phyloP scores from a whole-genome alignment of 2,329 filamentous ascomycete species.

The Aspergillus phoenicis region DNA sequence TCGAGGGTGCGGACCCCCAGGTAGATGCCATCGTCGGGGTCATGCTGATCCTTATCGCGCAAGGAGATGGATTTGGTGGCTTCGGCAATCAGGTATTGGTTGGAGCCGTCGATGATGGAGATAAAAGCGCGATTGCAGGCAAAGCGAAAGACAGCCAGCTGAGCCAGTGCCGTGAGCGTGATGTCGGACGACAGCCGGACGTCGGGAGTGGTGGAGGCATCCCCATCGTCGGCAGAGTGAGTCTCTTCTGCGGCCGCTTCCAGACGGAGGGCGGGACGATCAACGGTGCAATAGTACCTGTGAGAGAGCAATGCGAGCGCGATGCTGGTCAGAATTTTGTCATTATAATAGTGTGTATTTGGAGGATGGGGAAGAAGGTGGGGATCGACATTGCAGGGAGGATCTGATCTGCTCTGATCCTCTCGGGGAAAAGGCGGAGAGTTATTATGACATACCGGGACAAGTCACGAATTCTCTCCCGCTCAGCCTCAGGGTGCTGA shows the following conservation, averaged over 20 bases:
- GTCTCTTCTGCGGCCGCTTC: neutral
- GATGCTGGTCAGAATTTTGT: neutral
- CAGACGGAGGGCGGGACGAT: slow-evolving; percentile 9
- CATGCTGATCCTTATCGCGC: slow-evolving; percentile 29
- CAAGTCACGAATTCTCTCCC: slow-evolving; percentile 22
- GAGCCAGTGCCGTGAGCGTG: slow-evolving; percentile 54
- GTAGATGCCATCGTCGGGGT: slow-evolving; percentile 35
- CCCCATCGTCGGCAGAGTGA: neutral
- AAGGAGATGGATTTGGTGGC: slow-evolving; percentile 50
- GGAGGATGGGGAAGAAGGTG: too few species aligned
- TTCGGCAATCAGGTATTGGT: slow-evolving; percentile 57
- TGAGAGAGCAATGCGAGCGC: neutral
- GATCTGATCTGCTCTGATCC: too few species aligned
- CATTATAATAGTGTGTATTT: too few species aligned
- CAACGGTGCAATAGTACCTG: slow-evolving; percentile 21
- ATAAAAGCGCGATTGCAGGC: slow-evolving; percentile 50
- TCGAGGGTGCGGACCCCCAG: slow-evolving; percentile 32
- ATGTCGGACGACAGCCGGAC: slow-evolving; percentile 30
- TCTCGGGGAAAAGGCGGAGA: neutral
- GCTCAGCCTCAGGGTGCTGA: slow-evolving; percentile 18
- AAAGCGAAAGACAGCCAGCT: slow-evolving; percentile 52
- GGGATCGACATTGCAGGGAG: too few species aligned
- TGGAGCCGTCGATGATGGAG: slow-evolving; percentile 54
- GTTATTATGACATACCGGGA: slow-evolving; percentile 12
- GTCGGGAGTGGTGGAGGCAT: neutral